Evolutionary conservation across 164 flowering plant species (phyloP).

Genomic region (Macadamia tetraphylla): DNA sequence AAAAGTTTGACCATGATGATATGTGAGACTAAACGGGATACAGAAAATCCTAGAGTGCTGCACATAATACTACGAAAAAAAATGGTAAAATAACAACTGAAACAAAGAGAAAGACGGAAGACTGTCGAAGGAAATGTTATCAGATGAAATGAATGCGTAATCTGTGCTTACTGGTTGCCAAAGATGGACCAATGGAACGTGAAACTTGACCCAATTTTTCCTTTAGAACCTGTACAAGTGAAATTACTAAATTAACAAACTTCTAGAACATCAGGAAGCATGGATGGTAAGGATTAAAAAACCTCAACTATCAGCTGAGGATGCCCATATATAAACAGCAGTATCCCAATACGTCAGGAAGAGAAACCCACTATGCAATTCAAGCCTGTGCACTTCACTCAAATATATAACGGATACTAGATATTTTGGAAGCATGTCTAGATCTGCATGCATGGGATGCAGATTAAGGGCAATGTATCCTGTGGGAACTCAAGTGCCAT

Average conservation of each 20-base stretch:
- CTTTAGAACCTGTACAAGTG: conserved; percentile 47
- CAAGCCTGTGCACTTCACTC: no score
- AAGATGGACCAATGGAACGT: conserved; percentile 51
- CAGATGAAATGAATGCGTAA: background rate
- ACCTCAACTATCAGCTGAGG: background rate
- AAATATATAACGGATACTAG: background rate
- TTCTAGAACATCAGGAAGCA: background rate
- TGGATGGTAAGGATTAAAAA: background rate
- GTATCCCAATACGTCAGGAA: no score
- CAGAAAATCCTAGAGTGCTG: no score
- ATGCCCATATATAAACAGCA: no score
- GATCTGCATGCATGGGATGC: background rate
- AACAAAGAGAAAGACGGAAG: no score
- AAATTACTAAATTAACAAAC: background rate
- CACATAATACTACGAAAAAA: no score
- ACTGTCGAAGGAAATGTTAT: background rate
- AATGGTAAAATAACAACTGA: no score
- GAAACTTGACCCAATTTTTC: conserved; percentile 70
- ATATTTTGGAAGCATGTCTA: background rate
- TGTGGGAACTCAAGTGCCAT: background rate
- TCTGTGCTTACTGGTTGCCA: conserved; percentile 35
- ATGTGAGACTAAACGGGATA: no score
- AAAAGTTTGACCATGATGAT: no score
- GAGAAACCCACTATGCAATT: no score
- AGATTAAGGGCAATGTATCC: background rate